A percentile compares a stretch with the other conserved stretches of the same genome.
Conservation (phyloP, 2,329 filamentous ascomycete species). For the Pseudogymnoascus sp. region DNA sequence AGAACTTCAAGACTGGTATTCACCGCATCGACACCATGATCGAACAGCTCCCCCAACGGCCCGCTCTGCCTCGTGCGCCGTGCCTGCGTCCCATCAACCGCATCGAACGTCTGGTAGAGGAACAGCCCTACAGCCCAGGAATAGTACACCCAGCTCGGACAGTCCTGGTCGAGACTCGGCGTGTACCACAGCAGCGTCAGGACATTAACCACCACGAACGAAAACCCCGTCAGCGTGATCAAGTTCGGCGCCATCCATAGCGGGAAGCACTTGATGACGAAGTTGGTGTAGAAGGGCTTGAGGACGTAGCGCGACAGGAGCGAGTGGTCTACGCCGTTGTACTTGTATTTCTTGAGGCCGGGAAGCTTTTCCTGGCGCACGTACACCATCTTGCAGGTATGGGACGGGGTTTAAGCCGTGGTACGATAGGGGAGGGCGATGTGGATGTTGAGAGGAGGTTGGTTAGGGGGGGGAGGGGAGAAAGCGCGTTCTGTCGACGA, state of each 20-base stretch:
- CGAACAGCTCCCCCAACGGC: constrained; percentile 90
- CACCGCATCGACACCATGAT: constrained; percentile 93
- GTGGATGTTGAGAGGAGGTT: background rate
- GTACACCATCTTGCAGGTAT: constrained; percentile 68
- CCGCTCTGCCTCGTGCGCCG: constrained; percentile 87
- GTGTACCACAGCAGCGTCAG: constrained; percentile 93
- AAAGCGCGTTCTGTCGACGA: background rate
- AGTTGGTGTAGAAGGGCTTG: constrained; percentile 94
- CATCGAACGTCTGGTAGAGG: constrained; percentile 97
- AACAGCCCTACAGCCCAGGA: constrained; percentile 87
- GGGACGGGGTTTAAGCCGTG: background rate
- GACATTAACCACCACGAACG: constrained; percentile 83
- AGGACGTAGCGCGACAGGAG: constrained; percentile 86
- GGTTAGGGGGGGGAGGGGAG: background rate
- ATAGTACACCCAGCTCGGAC: constrained; percentile 90
- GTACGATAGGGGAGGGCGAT: background rate
- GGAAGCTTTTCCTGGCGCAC: constrained; percentile 86
- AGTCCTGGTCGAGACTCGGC: constrained; percentile 88
- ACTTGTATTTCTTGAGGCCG: constrained; percentile 90
- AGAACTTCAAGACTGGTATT: constrained; percentile 93
- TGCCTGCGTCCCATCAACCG: constrained; percentile 91
- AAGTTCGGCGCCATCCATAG: constrained; percentile 86
- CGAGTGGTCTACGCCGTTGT: constrained; percentile 85
- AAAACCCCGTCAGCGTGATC: constrained; percentile 87
- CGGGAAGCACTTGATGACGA: constrained; percentile 91